These are phyloP conservation scores for Neonectria coccinea DNA, from an alignment of 2,329 filamentous ascomycete species.

Conservation along the genomic window DNA sequence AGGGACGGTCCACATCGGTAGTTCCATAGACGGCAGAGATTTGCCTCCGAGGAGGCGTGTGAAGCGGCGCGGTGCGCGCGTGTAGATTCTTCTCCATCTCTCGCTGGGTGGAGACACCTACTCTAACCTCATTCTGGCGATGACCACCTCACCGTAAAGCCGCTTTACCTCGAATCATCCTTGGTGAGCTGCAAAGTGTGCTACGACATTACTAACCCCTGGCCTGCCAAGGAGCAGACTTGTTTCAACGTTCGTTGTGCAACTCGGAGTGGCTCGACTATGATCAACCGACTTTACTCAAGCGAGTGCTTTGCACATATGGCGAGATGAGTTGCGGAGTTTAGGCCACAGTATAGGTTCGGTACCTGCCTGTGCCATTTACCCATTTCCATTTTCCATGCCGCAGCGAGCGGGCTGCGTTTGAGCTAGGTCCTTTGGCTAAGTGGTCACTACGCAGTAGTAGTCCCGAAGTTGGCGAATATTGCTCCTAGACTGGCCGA, in stretches of 20 bases:
- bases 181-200: slow-evolving; percentile 1
- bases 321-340: slow-evolving; percentile 11
- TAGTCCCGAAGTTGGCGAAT: background rate
- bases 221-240: background rate
- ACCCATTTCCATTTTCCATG: background rate
- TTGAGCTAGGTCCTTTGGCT: slow-evolving; percentile 7
- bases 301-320: slow-evolving; percentile 21
- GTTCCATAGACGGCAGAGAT: slow-evolving; percentile 19
- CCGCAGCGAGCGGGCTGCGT: background rate
- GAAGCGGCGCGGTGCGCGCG: background rate
- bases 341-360: background rate
- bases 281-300: slow-evolving; percentile 12
- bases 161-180: background rate
- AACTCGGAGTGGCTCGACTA: slow-evolving; percentile 14
- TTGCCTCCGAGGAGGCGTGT: slow-evolving; percentile 7
- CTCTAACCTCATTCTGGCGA: slow-evolving; percentile 3
- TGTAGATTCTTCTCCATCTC: background rate
- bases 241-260: background rate
- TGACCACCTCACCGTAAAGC: slow-evolving; percentile 4
- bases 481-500: background rate
- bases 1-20: slow-evolving; percentile 25
- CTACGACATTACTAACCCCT: background rate
- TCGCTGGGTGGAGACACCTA: background rate
- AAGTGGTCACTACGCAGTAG: background rate
- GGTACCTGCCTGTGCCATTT: background rate